Conservation (phyloP, 2,329 filamentous ascomycete species). For the Boeremia lycopersici region DNA sequence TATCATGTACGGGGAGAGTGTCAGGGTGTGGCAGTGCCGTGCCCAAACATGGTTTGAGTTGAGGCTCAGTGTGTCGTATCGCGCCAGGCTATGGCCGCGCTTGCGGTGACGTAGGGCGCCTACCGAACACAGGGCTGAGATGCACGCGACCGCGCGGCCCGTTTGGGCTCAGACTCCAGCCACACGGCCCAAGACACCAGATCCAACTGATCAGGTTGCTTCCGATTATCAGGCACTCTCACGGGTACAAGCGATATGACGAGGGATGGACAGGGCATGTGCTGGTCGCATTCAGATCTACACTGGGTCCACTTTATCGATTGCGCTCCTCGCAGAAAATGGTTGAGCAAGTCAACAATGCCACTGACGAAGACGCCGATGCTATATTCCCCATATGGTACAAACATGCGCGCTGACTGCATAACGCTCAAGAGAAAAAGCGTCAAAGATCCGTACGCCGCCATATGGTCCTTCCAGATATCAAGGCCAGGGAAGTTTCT, state of each 20-base stretch:
- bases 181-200: slow-evolving; percentile 2
- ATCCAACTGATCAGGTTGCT: not conserved
- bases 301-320: slow-evolving; percentile 35
- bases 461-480: slow-evolving; percentile 31
- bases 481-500: slow-evolving; percentile 31
- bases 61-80: slow-evolving; percentile 21
- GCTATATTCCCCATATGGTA: slow-evolving; percentile 39
- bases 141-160: slow-evolving; percentile 15
- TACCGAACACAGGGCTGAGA: slow-evolving; percentile 16
- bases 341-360: not conserved
- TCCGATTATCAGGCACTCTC: not conserved
- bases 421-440: slow-evolving; percentile 32
- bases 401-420: slow-evolving; percentile 33
- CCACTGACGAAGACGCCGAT: slow-evolving; percentile 18
- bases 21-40: slow-evolving; percentile 16
- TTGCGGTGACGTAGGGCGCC: slow-evolving; percentile 39
- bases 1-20: slow-evolving; percentile 51
- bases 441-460: slow-evolving; percentile 34
- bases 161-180: slow-evolving; percentile 10
- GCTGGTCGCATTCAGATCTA: slow-evolving; percentile 27
- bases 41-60: slow-evolving; percentile 21
- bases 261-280: slow-evolving; percentile 26
- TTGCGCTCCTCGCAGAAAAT: slow-evolving; percentile 32
- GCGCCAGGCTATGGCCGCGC: slow-evolving; percentile 28
- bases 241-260: slow-evolving; percentile 2